Base-by-base conservation (phyloP, 2,329 filamentous ascomycete species). In the Fusarium guadeloupense region DNA sequence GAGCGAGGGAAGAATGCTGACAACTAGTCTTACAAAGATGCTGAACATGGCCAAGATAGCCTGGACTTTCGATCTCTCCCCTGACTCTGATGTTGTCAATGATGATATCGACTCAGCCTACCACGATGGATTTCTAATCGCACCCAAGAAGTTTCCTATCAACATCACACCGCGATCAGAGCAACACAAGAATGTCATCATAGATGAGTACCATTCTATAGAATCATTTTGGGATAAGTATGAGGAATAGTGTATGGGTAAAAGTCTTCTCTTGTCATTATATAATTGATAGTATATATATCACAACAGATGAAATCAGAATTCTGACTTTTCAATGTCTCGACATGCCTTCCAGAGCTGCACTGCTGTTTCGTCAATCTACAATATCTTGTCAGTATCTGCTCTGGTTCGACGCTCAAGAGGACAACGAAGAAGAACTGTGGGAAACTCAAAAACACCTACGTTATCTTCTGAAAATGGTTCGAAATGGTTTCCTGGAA, bases 21-120 rank as follows among this genome's bases (percentile, higher is more conserved):
- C 9, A 12, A 9, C 13, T 19, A 26, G 9, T 10, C n/a, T 13
- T 10, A 7, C 20, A 9, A 9, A 47, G 45, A 48, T 48, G 26
- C 8, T 48, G 2, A 48, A 49, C 4, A 49, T 49, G 45, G 45
- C 45, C 13, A 49, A 49, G 12, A 49, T 49, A 12, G 45, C 37
- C 4, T 49, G 45, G 45, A 6, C 35, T 4, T 49, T 49, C 13
- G 21, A 49, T 49, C 35, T 49, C 9, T 25, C 37, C 10, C 9
- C 44, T 16, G 34, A 17, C 6, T 30, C 34, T 9, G 12, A 16
- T 6, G 7, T 5, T 8, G 44, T 47, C 1, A 47, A 47, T 9
- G 44, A 49, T 13, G 37, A 49, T 9, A 49, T 49, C 5, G 45
- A 49, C 10, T 19, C 45, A 1, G 45, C 45, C 8, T 49, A 49